Conservation (phyloP, 2,329 filamentous ascomycete species). For the Cladosporium austrohemisphaericum region DNA sequence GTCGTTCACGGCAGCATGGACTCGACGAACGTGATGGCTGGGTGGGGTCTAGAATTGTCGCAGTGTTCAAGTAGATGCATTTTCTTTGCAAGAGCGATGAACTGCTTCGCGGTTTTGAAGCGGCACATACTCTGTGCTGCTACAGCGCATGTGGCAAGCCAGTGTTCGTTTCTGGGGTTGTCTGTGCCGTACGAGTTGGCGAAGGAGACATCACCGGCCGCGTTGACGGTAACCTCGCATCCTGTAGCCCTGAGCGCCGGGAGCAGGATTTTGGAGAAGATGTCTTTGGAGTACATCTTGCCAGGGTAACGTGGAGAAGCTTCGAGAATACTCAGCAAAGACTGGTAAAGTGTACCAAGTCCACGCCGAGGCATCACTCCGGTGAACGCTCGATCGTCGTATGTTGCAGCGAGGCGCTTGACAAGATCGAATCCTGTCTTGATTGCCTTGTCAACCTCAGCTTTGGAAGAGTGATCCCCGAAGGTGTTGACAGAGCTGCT, state of each 20-base stretch:
- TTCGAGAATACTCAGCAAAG: background rate
- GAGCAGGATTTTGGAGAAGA: background rate
- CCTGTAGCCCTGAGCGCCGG: background rate
- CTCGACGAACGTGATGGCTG: background rate
- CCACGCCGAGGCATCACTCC: background rate
- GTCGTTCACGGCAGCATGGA: too few species aligned
- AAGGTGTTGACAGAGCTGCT: background rate
- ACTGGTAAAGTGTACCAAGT: background rate
- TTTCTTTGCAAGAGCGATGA: background rate
- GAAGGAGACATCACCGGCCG: background rate
- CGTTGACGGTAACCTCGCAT: background rate
- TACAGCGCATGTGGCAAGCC: background rate
- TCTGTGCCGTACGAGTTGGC: background rate
- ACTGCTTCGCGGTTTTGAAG: background rate
- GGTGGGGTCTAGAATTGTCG: background rate
- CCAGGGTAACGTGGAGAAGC: too few species aligned
- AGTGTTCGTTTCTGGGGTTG: background rate
- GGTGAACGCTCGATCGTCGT: background rate
- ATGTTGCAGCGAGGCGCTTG: background rate
- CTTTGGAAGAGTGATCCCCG: background rate
- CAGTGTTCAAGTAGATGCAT: background rate
- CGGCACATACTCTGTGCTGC: background rate
- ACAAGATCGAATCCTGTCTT: background rate
- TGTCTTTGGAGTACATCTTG: too few species aligned
- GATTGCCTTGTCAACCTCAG: background rate